A percentile compares a stretch with the other conserved stretches of the same genome.
Conservation (phyloP, 176 grass and related monocot genomes). For the Pontederia crassipes region DNA sequence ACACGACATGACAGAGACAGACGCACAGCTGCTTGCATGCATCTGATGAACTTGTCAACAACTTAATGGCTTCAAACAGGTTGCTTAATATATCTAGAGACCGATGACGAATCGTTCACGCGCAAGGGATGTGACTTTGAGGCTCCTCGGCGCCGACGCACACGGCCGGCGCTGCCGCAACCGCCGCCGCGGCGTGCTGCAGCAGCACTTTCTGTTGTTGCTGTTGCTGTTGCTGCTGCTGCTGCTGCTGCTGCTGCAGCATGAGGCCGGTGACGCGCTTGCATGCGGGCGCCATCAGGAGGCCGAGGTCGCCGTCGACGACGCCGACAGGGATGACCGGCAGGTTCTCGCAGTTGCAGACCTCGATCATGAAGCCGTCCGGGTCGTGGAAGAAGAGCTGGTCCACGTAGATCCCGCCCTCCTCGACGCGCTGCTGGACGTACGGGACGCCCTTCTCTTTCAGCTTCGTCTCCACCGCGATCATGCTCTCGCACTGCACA, state of each 20-base stretch:
- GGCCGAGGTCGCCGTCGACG: conserved; percentile 1
- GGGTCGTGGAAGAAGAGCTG: conserved; percentile 94
- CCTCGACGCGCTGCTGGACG: conserved; percentile 42
- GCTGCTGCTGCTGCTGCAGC: conserved; percentile 20
- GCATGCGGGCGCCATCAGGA: conserved; percentile 17
- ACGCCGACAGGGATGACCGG: conserved; percentile 34
- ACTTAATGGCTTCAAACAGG: too few species aligned
- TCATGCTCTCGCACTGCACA: conserved; percentile 60
- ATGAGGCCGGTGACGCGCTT: conserved; percentile 26
- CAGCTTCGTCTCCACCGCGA: conserved; percentile 46
- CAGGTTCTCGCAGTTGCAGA: conserved; percentile 77
- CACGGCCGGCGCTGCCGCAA: too few species aligned
- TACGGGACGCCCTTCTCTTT: conserved; percentile 42
- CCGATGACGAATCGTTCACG: too few species aligned
- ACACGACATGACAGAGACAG: too few species aligned
- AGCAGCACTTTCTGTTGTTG: not conserved
- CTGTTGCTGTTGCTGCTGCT: conserved; percentile 11
- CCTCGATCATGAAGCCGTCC: conserved; percentile 80
- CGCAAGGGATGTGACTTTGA: too few species aligned
- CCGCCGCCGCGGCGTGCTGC: too few species aligned
- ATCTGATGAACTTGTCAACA: too few species aligned
- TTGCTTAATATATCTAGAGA: too few species aligned
- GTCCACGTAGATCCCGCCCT: conserved; percentile 54
- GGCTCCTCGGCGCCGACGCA: too few species aligned
- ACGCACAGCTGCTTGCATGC: too few species aligned